Evolutionary conservation across 768 basidiomycete genomes (phyloP).

Genomic region (Leccinum barrowsii): DNA sequence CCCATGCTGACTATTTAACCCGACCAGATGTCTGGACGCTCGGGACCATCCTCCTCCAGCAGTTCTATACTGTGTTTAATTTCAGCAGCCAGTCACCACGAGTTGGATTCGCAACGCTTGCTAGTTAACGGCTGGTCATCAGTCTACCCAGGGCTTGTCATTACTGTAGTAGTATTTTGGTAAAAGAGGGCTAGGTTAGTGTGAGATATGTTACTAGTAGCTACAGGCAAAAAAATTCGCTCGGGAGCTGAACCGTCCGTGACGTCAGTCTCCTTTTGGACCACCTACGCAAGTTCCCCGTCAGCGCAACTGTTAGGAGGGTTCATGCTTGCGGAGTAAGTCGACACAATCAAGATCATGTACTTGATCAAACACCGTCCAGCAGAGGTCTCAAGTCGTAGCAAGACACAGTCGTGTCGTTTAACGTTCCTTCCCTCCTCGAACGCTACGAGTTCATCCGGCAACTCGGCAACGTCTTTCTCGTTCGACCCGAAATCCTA

Average conservation of each 20-base stretch:
- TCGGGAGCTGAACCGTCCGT: constrained; percentile 6
- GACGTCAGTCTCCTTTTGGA: constrained; percentile 76
- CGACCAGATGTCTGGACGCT: too few species aligned
- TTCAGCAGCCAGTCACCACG: too few species aligned
- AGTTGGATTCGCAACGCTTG: too few species aligned
- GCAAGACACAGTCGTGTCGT: constrained; percentile 85
- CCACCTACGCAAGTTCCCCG: constrained; percentile 93
- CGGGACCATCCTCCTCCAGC: too few species aligned
- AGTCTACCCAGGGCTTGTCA: too few species aligned
- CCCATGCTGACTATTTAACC: too few species aligned
- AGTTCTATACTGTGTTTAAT: too few species aligned
- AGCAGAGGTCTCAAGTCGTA: constrained; percentile 92
- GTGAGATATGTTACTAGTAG: too few species aligned
- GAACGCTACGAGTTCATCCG: constrained; percentile 98
- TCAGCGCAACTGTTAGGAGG: constrained; percentile 87
- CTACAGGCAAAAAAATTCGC: not conserved
- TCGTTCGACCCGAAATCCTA: constrained; percentile 87
- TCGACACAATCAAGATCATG: constrained; percentile 10
- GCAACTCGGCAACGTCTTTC: constrained; percentile 93
- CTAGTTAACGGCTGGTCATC: too few species aligned
- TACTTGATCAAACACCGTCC: not conserved
- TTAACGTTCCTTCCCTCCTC: constrained; percentile 75
- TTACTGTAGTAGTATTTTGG: too few species aligned
- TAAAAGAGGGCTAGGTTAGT: too few species aligned
- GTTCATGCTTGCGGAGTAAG: constrained; percentile 95